Conservation (phyloP, 768 basidiomycete species). For the Termitomyces sp. region DNA sequence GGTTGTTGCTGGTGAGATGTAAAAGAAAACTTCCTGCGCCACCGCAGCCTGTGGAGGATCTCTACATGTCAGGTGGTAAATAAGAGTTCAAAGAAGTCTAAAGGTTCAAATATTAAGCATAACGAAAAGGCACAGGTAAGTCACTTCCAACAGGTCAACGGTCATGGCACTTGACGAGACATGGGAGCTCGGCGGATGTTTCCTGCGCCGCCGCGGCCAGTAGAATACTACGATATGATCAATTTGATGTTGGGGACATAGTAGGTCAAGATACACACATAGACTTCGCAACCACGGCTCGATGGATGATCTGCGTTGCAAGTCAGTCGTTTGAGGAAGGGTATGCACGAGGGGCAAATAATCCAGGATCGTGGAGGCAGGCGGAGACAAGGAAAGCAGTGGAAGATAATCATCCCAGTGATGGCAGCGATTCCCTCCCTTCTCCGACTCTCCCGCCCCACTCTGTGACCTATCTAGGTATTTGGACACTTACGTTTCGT, state of each 20-base stretch:
- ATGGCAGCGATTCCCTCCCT: too few relatives aligned
- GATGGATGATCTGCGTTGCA: conserved; percentile 35
- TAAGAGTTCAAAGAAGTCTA: too few relatives aligned
- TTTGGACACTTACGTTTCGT: too few relatives aligned
- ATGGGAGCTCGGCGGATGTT: conserved; percentile 50
- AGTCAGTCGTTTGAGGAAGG: not conserved
- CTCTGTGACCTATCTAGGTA: too few relatives aligned
- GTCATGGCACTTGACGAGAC: conserved; percentile 46
- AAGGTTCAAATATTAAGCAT: not conserved
- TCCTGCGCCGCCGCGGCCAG: conserved; percentile 65
- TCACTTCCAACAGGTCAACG: conserved; percentile 41
- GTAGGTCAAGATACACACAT: conserved; percentile 30
- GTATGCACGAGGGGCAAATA: too few relatives aligned
- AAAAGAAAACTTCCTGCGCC: conserved; percentile 72
- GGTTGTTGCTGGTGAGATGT: too few relatives aligned
- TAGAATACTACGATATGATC: conserved; percentile 32
- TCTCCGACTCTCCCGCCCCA: too few relatives aligned
- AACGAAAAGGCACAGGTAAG: conserved; percentile 24
- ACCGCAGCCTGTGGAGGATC: conserved; percentile 70
- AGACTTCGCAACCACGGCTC: conserved; percentile 53
- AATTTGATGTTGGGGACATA: too few relatives aligned
- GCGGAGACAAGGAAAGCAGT: too few relatives aligned
- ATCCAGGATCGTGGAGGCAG: too few relatives aligned
- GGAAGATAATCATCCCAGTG: too few relatives aligned
- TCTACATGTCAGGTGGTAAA: conserved; percentile 16